Percentiles rank a stretch among this genome's conserved stretches.
Conservation (phyloP, 176 grass and related monocot species). For the Secale cereale region DNA sequence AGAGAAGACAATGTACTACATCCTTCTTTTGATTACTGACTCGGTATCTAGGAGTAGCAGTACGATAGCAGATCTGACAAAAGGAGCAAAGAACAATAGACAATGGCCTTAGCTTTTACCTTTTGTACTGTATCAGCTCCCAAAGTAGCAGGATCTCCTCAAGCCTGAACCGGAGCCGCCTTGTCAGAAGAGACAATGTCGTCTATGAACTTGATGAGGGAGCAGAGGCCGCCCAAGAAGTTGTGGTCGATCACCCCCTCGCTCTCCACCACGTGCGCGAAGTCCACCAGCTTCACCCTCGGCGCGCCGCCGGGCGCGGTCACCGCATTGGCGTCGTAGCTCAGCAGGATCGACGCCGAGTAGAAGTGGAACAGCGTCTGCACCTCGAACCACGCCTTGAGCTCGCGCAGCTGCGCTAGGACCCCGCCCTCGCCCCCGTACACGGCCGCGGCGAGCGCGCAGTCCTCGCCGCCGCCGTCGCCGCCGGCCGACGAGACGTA, state of each 20-base stretch:
- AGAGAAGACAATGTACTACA: slow-evolving; percentile 1
- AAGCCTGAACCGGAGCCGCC: slow-evolving; percentile 11
- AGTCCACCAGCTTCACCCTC: slow-evolving; percentile 79
- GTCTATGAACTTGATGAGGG: slow-evolving; percentile 66
- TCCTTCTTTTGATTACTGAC: not conserved
- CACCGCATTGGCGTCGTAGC: slow-evolving; percentile 54
- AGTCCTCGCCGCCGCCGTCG: slow-evolving; percentile 31
- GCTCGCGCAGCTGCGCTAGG: slow-evolving; percentile 66
- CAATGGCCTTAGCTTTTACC: slow-evolving; percentile 2
- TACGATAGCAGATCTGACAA: slow-evolving; percentile 25
- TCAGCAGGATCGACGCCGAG: slow-evolving; percentile 64
- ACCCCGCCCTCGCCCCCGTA: slow-evolving; percentile 60
- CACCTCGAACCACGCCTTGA: slow-evolving; percentile 90
- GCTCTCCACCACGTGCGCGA: slow-evolving; percentile 68
- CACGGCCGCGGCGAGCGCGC: slow-evolving; percentile 47
- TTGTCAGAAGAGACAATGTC: slow-evolving; percentile 43
- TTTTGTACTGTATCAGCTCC: not conserved
- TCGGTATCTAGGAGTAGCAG: not conserved
- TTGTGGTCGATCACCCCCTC: slow-evolving; percentile 89
- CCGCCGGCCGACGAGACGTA: slow-evolving; percentile 50
- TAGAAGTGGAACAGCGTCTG: slow-evolving; percentile 93
- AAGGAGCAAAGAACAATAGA: slow-evolving; percentile 12
- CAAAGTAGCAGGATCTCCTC: not conserved
- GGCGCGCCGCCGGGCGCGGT: not conserved
- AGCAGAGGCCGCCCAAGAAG: slow-evolving; percentile 82